Conservation (phyloP, 2,329 filamentous ascomycete genomes). For the Colletotrichum euphorbiae region DNA sequence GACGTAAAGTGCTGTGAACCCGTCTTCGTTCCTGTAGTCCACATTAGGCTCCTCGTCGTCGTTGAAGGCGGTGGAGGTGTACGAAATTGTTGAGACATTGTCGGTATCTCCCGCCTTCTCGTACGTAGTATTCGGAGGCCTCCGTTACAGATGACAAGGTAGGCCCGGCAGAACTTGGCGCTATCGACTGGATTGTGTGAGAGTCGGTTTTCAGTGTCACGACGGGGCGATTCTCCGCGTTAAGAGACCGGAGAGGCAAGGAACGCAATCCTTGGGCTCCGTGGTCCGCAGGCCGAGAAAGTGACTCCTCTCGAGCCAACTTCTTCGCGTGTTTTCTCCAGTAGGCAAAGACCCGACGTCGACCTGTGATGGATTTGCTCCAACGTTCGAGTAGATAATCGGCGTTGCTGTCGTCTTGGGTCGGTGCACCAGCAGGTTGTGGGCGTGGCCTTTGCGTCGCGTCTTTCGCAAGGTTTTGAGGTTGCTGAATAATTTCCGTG, state of each 20-base stretch:
- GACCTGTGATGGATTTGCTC: neutral
- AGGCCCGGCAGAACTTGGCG: neutral
- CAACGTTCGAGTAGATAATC: neutral
- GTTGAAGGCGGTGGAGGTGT: neutral
- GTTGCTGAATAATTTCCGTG: neutral
- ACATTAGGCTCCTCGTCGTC: neutral
- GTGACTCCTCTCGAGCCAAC: neutral
- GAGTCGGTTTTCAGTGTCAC: too few species aligned
- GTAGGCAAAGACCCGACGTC: constrained; percentile 14
- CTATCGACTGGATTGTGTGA: too few species aligned
- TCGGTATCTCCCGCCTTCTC: neutral
- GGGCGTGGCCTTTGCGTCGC: neutral
- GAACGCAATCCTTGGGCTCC: neutral
- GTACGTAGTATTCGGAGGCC: neutral
- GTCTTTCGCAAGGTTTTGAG: neutral
- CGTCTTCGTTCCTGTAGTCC: neutral
- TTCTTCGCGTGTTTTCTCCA: constrained; percentile 23
- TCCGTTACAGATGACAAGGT: constrained; percentile 4
- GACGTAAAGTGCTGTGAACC: neutral
- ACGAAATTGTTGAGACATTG: neutral
- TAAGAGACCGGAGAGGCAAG: too few species aligned
- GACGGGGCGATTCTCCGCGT: too few species aligned
- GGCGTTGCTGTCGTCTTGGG: too few species aligned
- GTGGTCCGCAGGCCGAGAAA: neutral
- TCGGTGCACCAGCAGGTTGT: neutral